Evolutionary conservation across 495 filamentous ascomycete species (phyloP).

Genomic region (Xylaria venustula): DNA sequence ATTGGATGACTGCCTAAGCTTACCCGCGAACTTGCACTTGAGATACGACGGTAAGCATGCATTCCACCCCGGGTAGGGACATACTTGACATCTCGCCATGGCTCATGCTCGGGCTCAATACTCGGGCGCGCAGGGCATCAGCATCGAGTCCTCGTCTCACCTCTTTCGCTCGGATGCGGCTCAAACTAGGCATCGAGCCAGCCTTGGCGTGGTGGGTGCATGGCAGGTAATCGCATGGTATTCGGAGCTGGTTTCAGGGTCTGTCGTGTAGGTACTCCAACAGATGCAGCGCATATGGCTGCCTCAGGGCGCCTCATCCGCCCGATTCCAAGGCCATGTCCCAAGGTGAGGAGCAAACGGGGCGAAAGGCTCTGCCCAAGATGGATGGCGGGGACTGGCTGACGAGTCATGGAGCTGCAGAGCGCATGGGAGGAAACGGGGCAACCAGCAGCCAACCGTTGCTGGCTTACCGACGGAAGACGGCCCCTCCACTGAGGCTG

Average conservation of each 20-base stretch:
- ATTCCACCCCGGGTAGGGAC: not conserved
- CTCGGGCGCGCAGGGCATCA: too few species aligned
- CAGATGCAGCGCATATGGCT: not conserved
- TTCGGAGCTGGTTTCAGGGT: not conserved
- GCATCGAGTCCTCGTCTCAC: slow-evolving; percentile 1
- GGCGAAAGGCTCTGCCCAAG: slow-evolving; percentile 16
- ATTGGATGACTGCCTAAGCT: not conserved
- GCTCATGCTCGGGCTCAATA: not conserved
- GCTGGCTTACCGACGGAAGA: slow-evolving; percentile 14
- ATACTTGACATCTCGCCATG: not conserved
- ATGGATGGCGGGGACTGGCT: slow-evolving; percentile 11
- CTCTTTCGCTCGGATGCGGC: not conserved
- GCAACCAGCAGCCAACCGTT: slow-evolving; percentile 15
- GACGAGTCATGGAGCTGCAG: not conserved
- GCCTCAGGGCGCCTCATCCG: not conserved
- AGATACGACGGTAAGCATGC: not conserved
- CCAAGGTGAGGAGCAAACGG: slow-evolving; percentile 22
- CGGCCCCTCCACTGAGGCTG: slow-evolving; percentile 4
- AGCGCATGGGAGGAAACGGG: slow-evolving; percentile 20
- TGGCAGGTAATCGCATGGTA: not conserved
- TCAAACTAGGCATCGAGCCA: not conserved
- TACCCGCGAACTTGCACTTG: slow-evolving; percentile 1
- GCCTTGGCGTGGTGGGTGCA: slow-evolving; percentile 8
- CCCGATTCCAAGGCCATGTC: not conserved
- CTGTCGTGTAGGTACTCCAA: not conserved